Conservation (phyloP, 2,329 filamentous ascomycete genomes). For the Colletotrichum sojae region DNA sequence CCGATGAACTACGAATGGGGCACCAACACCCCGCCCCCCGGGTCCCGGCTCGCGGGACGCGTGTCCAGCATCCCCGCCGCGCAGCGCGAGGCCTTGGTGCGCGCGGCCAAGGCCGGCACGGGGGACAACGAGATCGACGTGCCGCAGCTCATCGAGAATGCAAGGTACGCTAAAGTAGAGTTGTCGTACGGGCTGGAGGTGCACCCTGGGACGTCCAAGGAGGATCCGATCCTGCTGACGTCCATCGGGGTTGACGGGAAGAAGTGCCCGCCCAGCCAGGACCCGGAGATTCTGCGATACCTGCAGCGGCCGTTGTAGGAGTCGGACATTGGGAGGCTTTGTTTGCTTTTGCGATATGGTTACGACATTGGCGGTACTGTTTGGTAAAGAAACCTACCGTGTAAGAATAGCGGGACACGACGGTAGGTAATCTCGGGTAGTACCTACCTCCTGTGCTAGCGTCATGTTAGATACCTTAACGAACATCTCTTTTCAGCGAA, state of each 20-base stretch:
- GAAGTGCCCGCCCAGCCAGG: slow-evolving; percentile 57
- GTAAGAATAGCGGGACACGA: neutral
- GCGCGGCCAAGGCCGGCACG: slow-evolving; percentile 29
- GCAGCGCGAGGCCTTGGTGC: slow-evolving; percentile 42
- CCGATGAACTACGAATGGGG: slow-evolving; percentile 45
- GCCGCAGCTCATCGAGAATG: slow-evolving; percentile 33
- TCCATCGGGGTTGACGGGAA: slow-evolving; percentile 45
- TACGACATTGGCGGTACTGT: no score
- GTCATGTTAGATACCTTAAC: slow-evolving; percentile 20
- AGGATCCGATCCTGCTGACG: slow-evolving; percentile 54
- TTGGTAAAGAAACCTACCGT: neutral
- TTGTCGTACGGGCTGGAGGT: slow-evolving; percentile 50
- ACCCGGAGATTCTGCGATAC: slow-evolving; percentile 48
- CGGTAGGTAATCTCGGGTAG: neutral
- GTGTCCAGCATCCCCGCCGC: slow-evolving; percentile 43
- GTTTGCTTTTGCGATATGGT: neutral
- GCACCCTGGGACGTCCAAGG: slow-evolving; percentile 56
- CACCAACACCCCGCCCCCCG: slow-evolving; percentile 37
- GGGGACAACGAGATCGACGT: slow-evolving; percentile 39
- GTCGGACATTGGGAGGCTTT: neutral
- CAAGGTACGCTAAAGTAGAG: slow-evolving; percentile 30
- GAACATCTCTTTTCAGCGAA: neutral
- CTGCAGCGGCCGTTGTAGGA: slow-evolving; percentile 9
- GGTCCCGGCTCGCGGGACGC: slow-evolving; percentile 34
- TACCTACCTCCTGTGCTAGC: neutral